These are phyloP conservation scores for Cercospora brassicicola DNA, from an alignment of 2,329 filamentous ascomycete genomes.

Conservation along the genomic window DNA sequence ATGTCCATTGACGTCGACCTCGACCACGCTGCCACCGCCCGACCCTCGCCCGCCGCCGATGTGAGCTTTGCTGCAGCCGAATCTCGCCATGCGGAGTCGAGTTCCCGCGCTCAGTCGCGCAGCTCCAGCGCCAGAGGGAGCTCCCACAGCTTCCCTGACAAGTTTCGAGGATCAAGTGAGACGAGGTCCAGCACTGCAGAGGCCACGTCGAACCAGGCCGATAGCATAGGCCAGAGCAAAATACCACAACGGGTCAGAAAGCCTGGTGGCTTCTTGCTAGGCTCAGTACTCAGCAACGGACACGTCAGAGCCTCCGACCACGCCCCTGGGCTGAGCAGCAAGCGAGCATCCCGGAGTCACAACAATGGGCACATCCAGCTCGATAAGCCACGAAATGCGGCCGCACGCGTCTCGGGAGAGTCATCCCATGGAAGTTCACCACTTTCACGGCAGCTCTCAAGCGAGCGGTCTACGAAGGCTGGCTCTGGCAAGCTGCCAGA, in stretches of 20 bases:
- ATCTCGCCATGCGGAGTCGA: constrained; percentile 31
- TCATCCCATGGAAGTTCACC: constrained; percentile 35
- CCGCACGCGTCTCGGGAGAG: constrained; percentile 28
- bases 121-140: constrained; percentile 24
- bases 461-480: constrained; percentile 15
- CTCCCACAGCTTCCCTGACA: constrained; percentile 20
- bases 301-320: constrained; percentile 9
- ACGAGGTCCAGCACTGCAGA: constrained; percentile 12
- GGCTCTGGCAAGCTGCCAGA: constrained; percentile 7
- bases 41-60: constrained; percentile 28
- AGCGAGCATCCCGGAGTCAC: constrained; percentile 12
- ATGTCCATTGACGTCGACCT: constrained; percentile 23
- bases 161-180: background rate
- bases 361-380: constrained; percentile 25
- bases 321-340: constrained; percentile 24
- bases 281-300: constrained; percentile 31
- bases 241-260: constrained; percentile 30
- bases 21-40: constrained; percentile 17
- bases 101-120: constrained; percentile 32
- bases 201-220: constrained; percentile 5
- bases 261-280: constrained; percentile 45
- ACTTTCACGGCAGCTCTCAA: constrained; percentile 30
- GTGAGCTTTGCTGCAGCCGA: constrained; percentile 30
- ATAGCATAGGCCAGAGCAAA: constrained; percentile 15
- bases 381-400: constrained; percentile 22